Evolutionary conservation across 495 filamentous ascomycete species (phyloP), one percentile per base, ranked within the genome.

Genomic region (Neurospora tetrasperma): DNA sequence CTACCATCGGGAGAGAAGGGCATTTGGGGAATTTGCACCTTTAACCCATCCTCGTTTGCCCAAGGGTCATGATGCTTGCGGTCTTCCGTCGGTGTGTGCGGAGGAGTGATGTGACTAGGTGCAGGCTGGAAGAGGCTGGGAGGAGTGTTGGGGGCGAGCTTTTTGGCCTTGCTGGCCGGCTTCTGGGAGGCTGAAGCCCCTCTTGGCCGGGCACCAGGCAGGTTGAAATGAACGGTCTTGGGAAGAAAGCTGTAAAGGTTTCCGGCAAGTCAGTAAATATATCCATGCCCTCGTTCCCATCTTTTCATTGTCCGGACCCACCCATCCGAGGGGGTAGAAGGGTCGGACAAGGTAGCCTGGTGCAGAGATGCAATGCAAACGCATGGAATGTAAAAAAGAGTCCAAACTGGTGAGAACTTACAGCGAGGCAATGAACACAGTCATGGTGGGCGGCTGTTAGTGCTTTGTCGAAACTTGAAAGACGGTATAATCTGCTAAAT

Each of bases 401-500:
- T 42, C 66, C 38, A 42, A 40, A 74, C 70, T 59, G 12, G 69
- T 46, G 27, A 38, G 66, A 8, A 86, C 90, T 86, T 87, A 95
- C 92, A 95, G 85, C n/a, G 92, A 93, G 75, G 88, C 91, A 72
- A 95, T 88, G 78, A 94, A 93, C 81, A 93, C 88, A 8, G 92
- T 94, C 92, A 94, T 94, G 74, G 71, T 89, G 85, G 76, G 75
- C 75, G 68, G 71, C 41, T 70, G 42, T 70, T 72, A 23, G 39
- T n/a, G 54, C n/a, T 71, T 31, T 43, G 46, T 70, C 23, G 44
- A 11, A 71, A 46, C 16, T 48, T 66, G 16, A 20, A 41, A 66
- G 18, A 20, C 35, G 6, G 39, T 39, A 44, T 16, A 39, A 66
- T 35, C 54, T 35, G 54, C 12, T 66, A 27, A 66, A 35, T 66